A percentile compares a stretch with the other conserved stretches of the same genome.
Conservation (phyloP, 202 grass and related monocot species). For the Zizania palustris region DNA sequence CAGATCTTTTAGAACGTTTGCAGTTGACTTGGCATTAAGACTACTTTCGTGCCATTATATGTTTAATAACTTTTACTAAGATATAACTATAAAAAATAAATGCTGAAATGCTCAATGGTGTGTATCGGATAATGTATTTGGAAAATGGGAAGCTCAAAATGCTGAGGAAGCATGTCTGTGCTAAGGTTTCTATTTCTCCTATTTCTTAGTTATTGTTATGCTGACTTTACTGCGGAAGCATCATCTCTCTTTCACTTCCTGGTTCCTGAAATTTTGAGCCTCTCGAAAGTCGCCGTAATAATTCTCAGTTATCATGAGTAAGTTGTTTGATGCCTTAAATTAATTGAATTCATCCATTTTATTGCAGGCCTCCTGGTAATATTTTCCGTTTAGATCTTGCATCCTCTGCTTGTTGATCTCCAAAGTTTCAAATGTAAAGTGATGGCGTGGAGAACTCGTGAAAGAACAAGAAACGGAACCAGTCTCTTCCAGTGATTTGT, state of each 20-base stretch:
- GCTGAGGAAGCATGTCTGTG: background rate
- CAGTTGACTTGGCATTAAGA: background rate
- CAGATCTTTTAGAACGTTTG: background rate
- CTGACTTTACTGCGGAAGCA: background rate
- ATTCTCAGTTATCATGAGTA: background rate
- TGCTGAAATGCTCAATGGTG: background rate
- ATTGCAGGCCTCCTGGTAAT: slow-evolving; percentile 36
- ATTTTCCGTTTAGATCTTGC: slow-evolving; percentile 37
- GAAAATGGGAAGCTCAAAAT: background rate
- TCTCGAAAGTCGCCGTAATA: background rate
- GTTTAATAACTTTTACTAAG: background rate
- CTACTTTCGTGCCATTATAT: background rate
- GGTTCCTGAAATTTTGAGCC: background rate
- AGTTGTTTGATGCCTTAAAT: background rate
- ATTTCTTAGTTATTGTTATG: background rate
- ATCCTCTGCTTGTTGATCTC: slow-evolving; percentile 38
- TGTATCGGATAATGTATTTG: background rate
- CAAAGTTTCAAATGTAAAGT: slow-evolving; percentile 10
- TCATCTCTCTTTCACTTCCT: background rate
- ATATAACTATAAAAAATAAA: background rate
- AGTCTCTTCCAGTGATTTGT: slow-evolving; percentile 33
- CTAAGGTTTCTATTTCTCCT: background rate
- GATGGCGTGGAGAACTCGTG: slow-evolving; percentile 28
- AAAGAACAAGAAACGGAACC: slow-evolving; percentile 10
- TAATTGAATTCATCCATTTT: background rate